Evolutionary conservation across 2,329 filamentous ascomycete species (phyloP).

Genomic region (Trichoderma oligosporum): DNA sequence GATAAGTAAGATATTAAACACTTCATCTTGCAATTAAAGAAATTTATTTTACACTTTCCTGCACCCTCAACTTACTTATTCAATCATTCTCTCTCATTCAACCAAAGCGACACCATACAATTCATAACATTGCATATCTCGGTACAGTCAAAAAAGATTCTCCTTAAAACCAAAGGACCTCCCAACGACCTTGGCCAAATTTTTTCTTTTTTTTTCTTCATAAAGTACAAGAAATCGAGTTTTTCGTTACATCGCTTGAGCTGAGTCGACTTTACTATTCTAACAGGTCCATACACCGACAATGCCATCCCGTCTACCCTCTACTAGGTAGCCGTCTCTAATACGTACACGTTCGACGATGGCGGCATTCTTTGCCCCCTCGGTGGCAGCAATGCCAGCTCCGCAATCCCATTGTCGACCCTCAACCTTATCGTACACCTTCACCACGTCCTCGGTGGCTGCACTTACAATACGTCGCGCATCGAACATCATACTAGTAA

Average conservation of each 20-base stretch:
- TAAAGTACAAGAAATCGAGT: conserved; percentile 5
- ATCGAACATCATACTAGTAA: conserved; percentile 98
- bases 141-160: too few species aligned
- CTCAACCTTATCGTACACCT: conserved; percentile 97
- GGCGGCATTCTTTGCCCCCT: conserved; percentile 60
- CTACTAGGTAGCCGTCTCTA: conserved; percentile 89
- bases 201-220: too few species aligned
- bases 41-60: too few species aligned
- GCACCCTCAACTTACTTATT: too few species aligned
- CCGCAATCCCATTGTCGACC: conserved; percentile 96
- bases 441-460: conserved; percentile 88
- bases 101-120: neutral
- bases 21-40: too few species aligned
- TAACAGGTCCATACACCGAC: conserved; percentile 87
- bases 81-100: neutral
- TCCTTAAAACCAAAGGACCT: neutral
- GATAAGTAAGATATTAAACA: too few species aligned
- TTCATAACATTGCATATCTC: neutral
- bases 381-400: conserved; percentile 67
- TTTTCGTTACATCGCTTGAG: conserved; percentile 15
- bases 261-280: conserved; percentile 12
- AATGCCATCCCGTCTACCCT: conserved; percentile 81
- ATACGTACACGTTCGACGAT: conserved; percentile 83
- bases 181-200: neutral
- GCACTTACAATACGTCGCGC: conserved; percentile 82